Conservation (phyloP, 495 filamentous ascomycete genomes). For the Oidiodendron maius region DNA sequence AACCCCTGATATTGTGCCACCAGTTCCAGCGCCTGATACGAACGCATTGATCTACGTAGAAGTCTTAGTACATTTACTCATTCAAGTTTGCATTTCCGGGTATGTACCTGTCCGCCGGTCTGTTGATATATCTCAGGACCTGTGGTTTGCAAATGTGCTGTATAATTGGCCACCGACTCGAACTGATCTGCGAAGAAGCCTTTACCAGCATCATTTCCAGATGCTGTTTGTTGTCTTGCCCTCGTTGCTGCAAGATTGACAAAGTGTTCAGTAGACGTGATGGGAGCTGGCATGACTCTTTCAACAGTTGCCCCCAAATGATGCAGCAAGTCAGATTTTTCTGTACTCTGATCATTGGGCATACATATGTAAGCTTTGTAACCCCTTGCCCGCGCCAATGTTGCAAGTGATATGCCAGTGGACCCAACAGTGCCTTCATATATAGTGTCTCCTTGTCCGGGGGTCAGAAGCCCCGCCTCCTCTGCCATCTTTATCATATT, state of each 20-base stretch:
- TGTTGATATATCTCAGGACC: constrained; percentile 86
- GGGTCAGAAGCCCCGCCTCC: constrained; percentile 66
- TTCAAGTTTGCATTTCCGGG: not conserved
- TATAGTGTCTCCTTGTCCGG: constrained; percentile 81
- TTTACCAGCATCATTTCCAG: constrained; percentile 32
- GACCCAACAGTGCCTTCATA: constrained; percentile 97
- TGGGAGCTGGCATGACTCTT: constrained; percentile 83
- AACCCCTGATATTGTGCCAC: constrained; percentile 87
- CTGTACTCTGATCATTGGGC: constrained; percentile 83
- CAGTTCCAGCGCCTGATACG: constrained; percentile 91
- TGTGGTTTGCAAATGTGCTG: constrained; percentile 74
- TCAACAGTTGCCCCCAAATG: constrained; percentile 89
- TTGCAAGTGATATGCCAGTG: constrained; percentile 89
- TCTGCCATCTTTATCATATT: constrained; percentile 85
- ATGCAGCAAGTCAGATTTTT: constrained; percentile 83
- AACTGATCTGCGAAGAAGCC: constrained; percentile 98
- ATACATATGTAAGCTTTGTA: constrained; percentile 96
- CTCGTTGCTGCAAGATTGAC: constrained; percentile 85
- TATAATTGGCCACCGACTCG: constrained; percentile 81
- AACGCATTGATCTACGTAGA: constrained; percentile 66
- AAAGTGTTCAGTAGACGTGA: constrained; percentile 85
- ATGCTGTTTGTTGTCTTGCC: constrained; percentile 59
- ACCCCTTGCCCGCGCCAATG: constrained; percentile 78
- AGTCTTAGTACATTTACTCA: not conserved
- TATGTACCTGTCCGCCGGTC: constrained; percentile 47